A percentile compares a stretch with the other conserved stretches of the same genome.
Evolutionary conservation across 2,329 filamentous ascomycete genomes (phyloP).

Genomic region (Colletotrichum incanum): DNA sequence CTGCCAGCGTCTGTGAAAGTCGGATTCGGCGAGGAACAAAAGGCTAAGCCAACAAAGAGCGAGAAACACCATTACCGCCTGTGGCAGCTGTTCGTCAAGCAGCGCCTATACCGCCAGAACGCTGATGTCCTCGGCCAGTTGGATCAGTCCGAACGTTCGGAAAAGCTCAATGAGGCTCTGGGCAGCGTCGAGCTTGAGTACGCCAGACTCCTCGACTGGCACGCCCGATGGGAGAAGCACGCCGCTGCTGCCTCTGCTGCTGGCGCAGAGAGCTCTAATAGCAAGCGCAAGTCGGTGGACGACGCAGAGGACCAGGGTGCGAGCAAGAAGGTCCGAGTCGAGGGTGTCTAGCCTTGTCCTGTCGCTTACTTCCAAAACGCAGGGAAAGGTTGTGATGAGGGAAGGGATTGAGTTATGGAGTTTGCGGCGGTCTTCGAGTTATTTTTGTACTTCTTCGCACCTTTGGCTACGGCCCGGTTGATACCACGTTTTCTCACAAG

Average conservation of each 20-base stretch:
- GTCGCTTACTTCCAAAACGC: background rate
- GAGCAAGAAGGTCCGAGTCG: conserved; percentile 64
- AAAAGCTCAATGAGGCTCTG: conserved; percentile 81
- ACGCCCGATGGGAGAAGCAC: conserved; percentile 57
- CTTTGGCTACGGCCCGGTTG: conserved; percentile 35
- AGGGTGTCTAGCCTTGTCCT: conserved; percentile 42
- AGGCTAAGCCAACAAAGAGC: conserved; percentile 62
- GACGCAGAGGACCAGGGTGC: conserved; percentile 48
- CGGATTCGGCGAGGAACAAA: conserved; percentile 60
- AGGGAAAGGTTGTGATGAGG: background rate
- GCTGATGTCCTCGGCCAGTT: conserved; percentile 79
- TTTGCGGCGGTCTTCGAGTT: conserved; percentile 25
- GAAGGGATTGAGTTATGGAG: conserved; percentile 19
- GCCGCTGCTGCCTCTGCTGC: conserved; percentile 42
- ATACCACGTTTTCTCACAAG: conserved; percentile 33
- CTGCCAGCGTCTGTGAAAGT: conserved; percentile 72
- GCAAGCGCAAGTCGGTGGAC: conserved; percentile 63
- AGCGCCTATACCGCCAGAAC: conserved; percentile 83
- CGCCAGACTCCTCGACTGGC: conserved; percentile 71
- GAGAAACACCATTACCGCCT: conserved; percentile 77
- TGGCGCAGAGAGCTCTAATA: conserved; percentile 47
- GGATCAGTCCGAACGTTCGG: conserved; percentile 76
- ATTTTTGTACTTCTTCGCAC: conserved; percentile 33
- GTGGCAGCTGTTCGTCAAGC: conserved; percentile 84
- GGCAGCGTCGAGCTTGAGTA: conserved; percentile 81